These are phyloP conservation scores for Aechmea fasciata DNA, from an alignment of 176 grass and related monocot species.

Conservation along the genomic window DNA sequence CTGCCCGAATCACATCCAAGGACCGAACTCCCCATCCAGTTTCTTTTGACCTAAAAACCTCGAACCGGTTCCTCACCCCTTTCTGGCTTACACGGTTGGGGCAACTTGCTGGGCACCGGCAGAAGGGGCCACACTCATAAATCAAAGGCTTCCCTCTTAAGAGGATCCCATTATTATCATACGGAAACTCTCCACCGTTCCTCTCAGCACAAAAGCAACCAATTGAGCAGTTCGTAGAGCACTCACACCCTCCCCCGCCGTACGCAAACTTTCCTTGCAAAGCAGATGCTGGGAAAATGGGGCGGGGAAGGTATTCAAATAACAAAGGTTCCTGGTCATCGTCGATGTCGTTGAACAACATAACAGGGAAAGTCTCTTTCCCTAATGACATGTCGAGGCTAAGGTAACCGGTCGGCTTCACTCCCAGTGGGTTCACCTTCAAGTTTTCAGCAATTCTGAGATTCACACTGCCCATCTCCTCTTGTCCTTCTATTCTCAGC, in stretches of 20 bases:
- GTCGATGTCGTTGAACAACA: conserved; percentile 78
- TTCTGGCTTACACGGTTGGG: conserved; percentile 91
- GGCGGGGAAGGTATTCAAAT: conserved; percentile 67
- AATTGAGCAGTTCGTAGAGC: conserved; percentile 46
- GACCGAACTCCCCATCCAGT: conserved; percentile 96
- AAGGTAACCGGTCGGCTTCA: conserved; percentile 66
- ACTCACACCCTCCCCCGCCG: conserved; percentile 69
- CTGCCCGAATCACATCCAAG: conserved; percentile 87
- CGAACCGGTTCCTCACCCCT: conserved; percentile 58
- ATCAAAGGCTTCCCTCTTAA: conserved; percentile 76
- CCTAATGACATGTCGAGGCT: conserved; percentile 82
- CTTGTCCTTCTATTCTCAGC: conserved; percentile 80
- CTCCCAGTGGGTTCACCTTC: conserved; percentile 44
- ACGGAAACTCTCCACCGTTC: conserved; percentile 80
- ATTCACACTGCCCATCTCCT: conserved; percentile 81
- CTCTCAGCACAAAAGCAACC: conserved; percentile 69
- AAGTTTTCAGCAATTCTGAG: conserved; percentile 60
- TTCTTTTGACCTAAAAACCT: conserved; percentile 86
- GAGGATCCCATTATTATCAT: conserved; percentile 57
- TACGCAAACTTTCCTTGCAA: conserved; percentile 58
- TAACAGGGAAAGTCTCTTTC: conserved; percentile 53
- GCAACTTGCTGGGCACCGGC: conserved; percentile 67
- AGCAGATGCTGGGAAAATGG: conserved; percentile 70
- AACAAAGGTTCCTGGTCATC: conserved; percentile 73
- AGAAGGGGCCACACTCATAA: conserved; percentile 76